These are phyloP conservation scores for Gossypium schwendimanii DNA, from an alignment of 441 rosid genomes.

Conservation along the genomic window DNA sequence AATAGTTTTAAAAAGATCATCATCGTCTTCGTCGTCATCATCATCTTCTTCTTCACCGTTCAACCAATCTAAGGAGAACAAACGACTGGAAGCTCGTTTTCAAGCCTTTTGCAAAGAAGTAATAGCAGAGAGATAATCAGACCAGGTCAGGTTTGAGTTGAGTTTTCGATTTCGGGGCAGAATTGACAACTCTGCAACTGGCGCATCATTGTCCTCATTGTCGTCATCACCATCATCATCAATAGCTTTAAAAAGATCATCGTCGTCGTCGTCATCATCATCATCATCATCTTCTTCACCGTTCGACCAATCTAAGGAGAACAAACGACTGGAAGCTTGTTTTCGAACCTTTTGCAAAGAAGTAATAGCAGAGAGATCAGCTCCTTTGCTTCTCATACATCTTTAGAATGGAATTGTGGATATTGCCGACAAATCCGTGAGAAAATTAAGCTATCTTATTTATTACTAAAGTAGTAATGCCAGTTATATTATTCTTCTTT, in stretches of 20 bases:
- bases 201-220: slow-evolving; percentile 13
- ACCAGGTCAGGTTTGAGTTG: neutral
- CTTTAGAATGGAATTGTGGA: slow-evolving; percentile 6
- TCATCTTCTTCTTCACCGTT: neutral
- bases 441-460: neutral
- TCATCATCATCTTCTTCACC: neutral
- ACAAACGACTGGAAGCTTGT: slow-evolving; percentile 23
- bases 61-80: slow-evolving; percentile 13
- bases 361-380: slow-evolving; percentile 47
- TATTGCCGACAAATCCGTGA: slow-evolving; percentile 6
- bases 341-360: slow-evolving; percentile 43
- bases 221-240: slow-evolving; percentile 14
- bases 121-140: neutral
- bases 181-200: too few species aligned
- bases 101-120: neutral
- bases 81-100: slow-evolving; percentile 14
- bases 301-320: neutral
- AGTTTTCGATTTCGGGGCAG: neutral
- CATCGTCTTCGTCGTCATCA: slow-evolving; percentile 7
- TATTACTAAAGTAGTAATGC: neutral
- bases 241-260: neutral
- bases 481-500: neutral
- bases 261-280: slow-evolving; percentile 1
- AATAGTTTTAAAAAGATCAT: neutral
- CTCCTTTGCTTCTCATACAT: slow-evolving; percentile 22